phyloP scores from a whole-genome alignment of 805 yeast genomes.

The Saccharomycopsis olivae region DNA sequence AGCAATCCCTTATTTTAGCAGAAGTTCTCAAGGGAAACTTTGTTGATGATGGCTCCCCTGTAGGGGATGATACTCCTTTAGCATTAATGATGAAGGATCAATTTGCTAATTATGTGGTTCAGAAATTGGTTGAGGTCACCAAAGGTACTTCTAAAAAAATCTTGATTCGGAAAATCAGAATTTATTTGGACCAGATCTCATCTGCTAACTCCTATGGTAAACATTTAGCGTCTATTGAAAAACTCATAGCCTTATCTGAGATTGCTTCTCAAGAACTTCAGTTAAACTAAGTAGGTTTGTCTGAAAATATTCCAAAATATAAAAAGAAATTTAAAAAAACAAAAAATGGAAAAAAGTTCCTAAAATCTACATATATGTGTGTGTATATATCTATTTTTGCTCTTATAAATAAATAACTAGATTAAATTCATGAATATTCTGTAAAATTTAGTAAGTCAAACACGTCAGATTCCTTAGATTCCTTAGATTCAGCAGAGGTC shows the following conservation, averaged over 20 bases:
- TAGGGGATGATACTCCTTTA: constrained; percentile 59
- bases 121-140: constrained; percentile 79
- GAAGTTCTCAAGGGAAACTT: constrained; percentile 52
- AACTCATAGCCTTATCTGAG: constrained; percentile 48
- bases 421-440: not conserved
- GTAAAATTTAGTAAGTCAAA: constrained; percentile 6
- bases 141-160: constrained; percentile 57
- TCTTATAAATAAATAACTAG: not conserved
- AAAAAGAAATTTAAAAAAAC: too few relatives aligned
- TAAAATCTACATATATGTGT: not conserved
- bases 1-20: constrained; percentile 51
- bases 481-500: too few relatives aligned
- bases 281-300: too few relatives aligned
- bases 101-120: constrained; percentile 95
- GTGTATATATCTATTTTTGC: not conserved
- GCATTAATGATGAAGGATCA: constrained; percentile 96
- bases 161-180: constrained; percentile 66
- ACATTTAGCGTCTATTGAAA: constrained; percentile 76
- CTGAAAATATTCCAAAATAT: not conserved
- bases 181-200: constrained; percentile 65
- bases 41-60: constrained; percentile 29
- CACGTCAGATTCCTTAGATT: too few relatives aligned
- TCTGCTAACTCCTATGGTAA: constrained; percentile 59
- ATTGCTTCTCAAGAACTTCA: constrained; percentile 22
- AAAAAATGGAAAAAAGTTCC: not conserved